Conservation (phyloP, 805 yeast genomes). For the Zygotorulaspora danielsina region DNA sequence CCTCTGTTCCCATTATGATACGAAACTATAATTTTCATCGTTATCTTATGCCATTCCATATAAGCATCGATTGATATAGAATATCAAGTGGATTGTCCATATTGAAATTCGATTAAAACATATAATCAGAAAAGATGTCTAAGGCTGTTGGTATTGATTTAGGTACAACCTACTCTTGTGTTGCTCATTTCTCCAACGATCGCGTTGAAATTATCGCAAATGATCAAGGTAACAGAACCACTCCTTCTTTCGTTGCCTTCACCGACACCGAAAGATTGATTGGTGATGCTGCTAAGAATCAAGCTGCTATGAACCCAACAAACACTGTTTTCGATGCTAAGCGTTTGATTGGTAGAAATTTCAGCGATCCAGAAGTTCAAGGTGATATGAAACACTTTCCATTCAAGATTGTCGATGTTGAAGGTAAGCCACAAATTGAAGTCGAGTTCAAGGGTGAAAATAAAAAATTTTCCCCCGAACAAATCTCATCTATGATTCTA, state of each 20-base stretch:
- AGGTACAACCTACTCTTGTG: constrained; percentile 98
- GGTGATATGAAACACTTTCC: constrained; percentile 74
- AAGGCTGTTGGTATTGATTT: constrained; percentile 73
- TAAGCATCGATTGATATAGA: constrained; percentile 1
- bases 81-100: constrained; percentile 1
- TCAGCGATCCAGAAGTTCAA: constrained; percentile 55
- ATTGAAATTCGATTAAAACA: constrained; percentile 1
- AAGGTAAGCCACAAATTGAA: constrained; percentile 81
- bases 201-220: constrained; percentile 94
- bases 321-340: constrained; percentile 95
- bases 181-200: constrained; percentile 79
- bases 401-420: constrained; percentile 69
- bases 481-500: constrained; percentile 88
- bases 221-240: constrained; percentile 98
- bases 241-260: constrained; percentile 95
- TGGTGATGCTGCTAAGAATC: constrained; percentile 98
- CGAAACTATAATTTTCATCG: too few species aligned
- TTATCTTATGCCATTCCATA: too few species aligned
- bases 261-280: constrained; percentile 92
- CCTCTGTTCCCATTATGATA: not conserved
- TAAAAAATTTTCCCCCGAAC: constrained; percentile 88
- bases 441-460: constrained; percentile 87
- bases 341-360: constrained; percentile 79
- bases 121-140: constrained; percentile 29
- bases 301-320: constrained; percentile 92